These are phyloP conservation scores for Carex arenaria DNA, from an alignment of 202 grass and related monocot genomes.

Conservation along the genomic window DNA sequence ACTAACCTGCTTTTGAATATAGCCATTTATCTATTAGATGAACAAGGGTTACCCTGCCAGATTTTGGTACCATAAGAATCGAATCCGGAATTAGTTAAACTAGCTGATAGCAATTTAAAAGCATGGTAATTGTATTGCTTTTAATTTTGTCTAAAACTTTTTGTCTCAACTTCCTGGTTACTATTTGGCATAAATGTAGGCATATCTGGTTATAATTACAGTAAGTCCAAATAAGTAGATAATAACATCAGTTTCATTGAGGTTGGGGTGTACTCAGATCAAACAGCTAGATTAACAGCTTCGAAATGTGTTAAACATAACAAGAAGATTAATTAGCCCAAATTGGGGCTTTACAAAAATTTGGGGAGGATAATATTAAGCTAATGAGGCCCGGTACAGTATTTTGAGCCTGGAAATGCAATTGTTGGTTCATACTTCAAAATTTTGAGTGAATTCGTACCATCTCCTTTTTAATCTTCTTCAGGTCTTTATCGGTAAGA, in stretches of 20 bases:
- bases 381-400: neutral
- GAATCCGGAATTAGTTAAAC: neutral
- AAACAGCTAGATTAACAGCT: neutral
- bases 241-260: neutral
- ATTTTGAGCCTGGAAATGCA: neutral
- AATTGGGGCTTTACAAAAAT: neutral
- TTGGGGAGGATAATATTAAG: neutral
- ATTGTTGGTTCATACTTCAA: neutral
- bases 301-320: neutral
- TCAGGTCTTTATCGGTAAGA: slow-evolving; percentile 78
- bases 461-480: slow-evolving; percentile 99
- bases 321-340: neutral
- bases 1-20: neutral
- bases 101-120: neutral
- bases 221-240: neutral
- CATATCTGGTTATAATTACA: neutral
- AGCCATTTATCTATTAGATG: neutral
- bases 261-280: neutral
- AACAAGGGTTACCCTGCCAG: neutral
- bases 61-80: neutral
- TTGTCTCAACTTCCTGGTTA: neutral
- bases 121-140: neutral
- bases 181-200: neutral
- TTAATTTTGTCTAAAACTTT: neutral
- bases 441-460: slow-evolving; percentile 24